These are phyloP conservation scores for Fusarium torreyae DNA, from an alignment of 2,329 filamentous ascomycete species.

Conservation along the genomic window DNA sequence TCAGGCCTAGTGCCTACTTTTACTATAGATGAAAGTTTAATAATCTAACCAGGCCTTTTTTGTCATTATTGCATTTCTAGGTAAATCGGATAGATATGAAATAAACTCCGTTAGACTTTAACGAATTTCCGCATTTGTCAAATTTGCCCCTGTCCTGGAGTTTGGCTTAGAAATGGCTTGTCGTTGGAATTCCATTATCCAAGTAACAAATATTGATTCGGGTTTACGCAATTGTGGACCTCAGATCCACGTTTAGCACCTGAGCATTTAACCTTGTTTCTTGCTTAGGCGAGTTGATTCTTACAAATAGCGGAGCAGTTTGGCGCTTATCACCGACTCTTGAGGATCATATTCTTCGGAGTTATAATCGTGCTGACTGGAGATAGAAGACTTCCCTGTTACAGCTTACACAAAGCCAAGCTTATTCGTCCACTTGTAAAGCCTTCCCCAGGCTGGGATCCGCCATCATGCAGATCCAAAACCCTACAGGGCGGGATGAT, in stretches of 20 bases:
- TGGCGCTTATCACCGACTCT: neutral
- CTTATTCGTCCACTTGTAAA: constrained; percentile 4
- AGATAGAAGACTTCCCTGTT: constrained; percentile 1
- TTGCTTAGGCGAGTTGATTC: neutral
- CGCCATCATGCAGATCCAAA: constrained; percentile 16
- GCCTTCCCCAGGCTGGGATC: neutral
- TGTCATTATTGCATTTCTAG: neutral
- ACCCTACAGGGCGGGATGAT: neutral
- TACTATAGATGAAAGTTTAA: constrained; percentile 36
- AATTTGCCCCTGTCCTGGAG: neutral
- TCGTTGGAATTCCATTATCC: constrained; percentile 11
- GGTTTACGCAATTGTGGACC: neutral
- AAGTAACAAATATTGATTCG: neutral
- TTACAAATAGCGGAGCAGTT: neutral
- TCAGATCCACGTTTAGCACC: neutral
- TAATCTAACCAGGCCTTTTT: constrained; percentile 12
- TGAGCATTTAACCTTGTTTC: neutral
- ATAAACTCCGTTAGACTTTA: constrained; percentile 10
- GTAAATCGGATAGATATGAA: neutral
- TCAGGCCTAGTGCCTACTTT: constrained; percentile 22
- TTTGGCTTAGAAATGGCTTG: neutral
- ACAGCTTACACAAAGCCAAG: constrained; percentile 1
- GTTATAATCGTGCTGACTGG: constrained; percentile 24
- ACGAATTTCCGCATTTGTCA: constrained; percentile 9
- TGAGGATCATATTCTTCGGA: constrained; percentile 7